These are phyloP conservation scores for Aspergillus sp. DNA, from an alignment of 2,329 filamentous ascomycete genomes.

Conservation along the genomic window DNA sequence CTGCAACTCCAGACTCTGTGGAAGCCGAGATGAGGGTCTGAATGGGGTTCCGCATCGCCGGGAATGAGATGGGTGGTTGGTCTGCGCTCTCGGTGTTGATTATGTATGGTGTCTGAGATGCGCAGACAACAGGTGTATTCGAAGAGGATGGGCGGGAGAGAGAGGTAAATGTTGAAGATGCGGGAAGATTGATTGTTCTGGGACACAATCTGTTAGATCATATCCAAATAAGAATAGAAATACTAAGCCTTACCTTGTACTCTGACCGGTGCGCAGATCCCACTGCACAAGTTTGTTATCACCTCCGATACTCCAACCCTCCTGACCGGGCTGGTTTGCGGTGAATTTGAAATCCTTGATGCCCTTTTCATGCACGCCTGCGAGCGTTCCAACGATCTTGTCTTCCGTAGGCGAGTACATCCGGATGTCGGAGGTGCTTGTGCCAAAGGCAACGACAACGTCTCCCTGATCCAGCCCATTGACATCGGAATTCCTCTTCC, in stretches of 20 bases:
- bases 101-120: constrained; percentile 46
- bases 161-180: constrained; percentile 32
- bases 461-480: constrained; percentile 37
- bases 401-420: constrained; percentile 48
- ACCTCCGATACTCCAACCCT: constrained; percentile 51
- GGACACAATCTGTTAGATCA: constrained; percentile 9
- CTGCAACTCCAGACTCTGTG: constrained; percentile 25
- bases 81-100: constrained; percentile 38
- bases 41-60: constrained; percentile 47
- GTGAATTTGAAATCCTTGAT: constrained; percentile 50
- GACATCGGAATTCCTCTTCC: constrained; percentile 42
- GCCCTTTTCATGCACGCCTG: constrained; percentile 43
- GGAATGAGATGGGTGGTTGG: constrained; percentile 37
- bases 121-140: constrained; percentile 43
- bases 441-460: constrained; percentile 47
- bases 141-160: constrained; percentile 38
- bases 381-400: constrained; percentile 40
- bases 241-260: constrained; percentile 34
- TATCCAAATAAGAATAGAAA: constrained; percentile 3
- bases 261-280: constrained; percentile 42
- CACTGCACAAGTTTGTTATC: constrained; percentile 51
- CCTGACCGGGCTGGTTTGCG: constrained; percentile 29
- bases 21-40: constrained; percentile 43
- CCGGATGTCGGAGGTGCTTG: constrained; percentile 44
- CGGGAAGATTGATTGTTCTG: constrained; percentile 41